These are phyloP conservation scores for Camelina hispida DNA, from an alignment of 345 rosid genomes.

Conservation along the genomic window DNA sequence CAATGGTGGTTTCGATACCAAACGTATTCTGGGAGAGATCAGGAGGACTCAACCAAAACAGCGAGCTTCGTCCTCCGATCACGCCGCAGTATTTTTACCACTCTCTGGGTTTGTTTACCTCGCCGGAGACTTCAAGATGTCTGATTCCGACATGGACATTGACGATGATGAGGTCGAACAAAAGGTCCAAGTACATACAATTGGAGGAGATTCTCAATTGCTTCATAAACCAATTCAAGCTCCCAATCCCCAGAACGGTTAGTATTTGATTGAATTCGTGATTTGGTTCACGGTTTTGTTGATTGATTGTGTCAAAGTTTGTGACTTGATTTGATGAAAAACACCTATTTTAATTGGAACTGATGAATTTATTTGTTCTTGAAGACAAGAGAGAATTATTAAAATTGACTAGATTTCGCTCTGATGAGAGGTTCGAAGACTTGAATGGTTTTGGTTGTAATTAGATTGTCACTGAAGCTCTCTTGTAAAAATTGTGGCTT, in stretches of 20 bases:
- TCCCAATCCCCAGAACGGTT: constrained; percentile 42
- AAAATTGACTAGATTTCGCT: constrained; percentile 22
- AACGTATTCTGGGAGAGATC: constrained; percentile 36
- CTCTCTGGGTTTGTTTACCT: background rate
- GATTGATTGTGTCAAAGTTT: constrained; percentile 4
- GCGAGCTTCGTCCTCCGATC: constrained; percentile 32
- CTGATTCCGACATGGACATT: constrained; percentile 42
- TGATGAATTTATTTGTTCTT: background rate
- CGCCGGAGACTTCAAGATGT: constrained; percentile 35
- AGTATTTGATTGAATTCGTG: constrained; percentile 27
- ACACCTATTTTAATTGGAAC: constrained; percentile 2
- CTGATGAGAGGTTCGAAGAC: background rate
- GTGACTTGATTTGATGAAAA: constrained; percentile 27
- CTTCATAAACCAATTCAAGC: constrained; percentile 31
- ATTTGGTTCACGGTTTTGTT: background rate
- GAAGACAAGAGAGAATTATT: background rate
- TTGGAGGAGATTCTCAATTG: constrained; percentile 23
- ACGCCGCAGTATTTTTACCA: constrained; percentile 16
- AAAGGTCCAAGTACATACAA: constrained; percentile 17
- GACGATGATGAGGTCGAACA: constrained; percentile 40
- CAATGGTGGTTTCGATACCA: constrained; percentile 18
- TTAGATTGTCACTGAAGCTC: constrained; percentile 3
- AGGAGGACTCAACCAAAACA: constrained; percentile 17
- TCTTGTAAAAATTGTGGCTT: background rate
- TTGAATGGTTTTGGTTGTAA: background rate